Base-by-base conservation (phyloP, 345 rosid species). In the Lepidium didymum region DNA sequence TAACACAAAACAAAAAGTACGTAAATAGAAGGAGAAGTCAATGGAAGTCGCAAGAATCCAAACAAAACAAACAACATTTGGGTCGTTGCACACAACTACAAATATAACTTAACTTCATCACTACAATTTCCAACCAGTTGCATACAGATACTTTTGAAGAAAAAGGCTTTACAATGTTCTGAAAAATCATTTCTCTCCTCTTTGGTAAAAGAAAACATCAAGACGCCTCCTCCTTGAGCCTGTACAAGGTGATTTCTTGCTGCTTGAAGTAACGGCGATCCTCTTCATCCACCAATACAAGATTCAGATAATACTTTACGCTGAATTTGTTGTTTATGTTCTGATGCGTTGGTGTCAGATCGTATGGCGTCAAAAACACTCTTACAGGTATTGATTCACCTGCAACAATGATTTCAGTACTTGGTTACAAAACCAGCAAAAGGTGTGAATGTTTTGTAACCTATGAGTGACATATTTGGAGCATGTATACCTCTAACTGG, bases 311-410 rank as follows among this genome's bases (percentile, higher is more conserved):
- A 58, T 94, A 91, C 78, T 94, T 94, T 64, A 91, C 97, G 11
- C 96, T 94, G 78, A 91, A 94, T 78, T 94, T 94, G 87, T 94
- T 91, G 87, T 94, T 94, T 33, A 94, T 88, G 80, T 91, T 94
- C 74, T 86, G 82, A 75, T 91, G 87, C 0, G 99, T 91, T 43
- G 99, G 99, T 6, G 97, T 91, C 81, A 94, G 77, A 66, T 94
- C 99, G 14, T 91, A 94, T 2, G 99, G 99, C 56, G 92, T 86
- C 62, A 94, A 87, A 69, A 94, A 94, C 75, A 94, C 76, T 81
- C 99, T 87, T 75, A 91, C 84, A 43, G 99, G 99, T 64, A 94
- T 94, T 6, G 99, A 94, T 81, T 91, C 99, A 19, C 97, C 99
- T 94, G 88, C 29, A 46, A 46, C 54, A 45, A 61, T 54, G 37